phyloP scores from a whole-genome alignment of 2,329 filamentous ascomycete species.

The Nothophoma quercina region DNA sequence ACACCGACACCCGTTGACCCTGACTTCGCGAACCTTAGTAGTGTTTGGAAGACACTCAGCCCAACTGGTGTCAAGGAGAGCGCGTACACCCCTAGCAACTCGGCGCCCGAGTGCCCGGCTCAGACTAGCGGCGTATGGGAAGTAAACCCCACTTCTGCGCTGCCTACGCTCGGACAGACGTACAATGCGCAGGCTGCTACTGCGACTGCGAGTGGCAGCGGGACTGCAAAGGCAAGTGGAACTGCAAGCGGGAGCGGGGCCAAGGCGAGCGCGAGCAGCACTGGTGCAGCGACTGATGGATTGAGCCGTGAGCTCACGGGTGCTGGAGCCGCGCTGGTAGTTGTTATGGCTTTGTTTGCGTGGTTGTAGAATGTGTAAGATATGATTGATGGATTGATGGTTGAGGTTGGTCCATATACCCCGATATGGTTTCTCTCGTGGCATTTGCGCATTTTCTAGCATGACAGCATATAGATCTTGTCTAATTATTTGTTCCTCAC shows the following conservation, averaged over 20 bases:
- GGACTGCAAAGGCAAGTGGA: slow-evolving; percentile 10
- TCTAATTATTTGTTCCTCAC: slow-evolving; percentile 8
- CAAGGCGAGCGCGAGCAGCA: slow-evolving; percentile 13
- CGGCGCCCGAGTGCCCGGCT: slow-evolving; percentile 73
- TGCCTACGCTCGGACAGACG: slow-evolving; percentile 70
- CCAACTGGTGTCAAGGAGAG: slow-evolving; percentile 73
- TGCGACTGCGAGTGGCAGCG: slow-evolving; percentile 6
- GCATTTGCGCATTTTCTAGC: neutral
- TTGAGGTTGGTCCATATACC: slow-evolving; percentile 3
- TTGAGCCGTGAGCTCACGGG: slow-evolving; percentile 32
- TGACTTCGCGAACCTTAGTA: slow-evolving; percentile 80
- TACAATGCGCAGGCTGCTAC: slow-evolving; percentile 25
- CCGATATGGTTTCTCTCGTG: neutral
- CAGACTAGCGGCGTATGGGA: slow-evolving; percentile 75
- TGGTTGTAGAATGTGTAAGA: slow-evolving; percentile 27
- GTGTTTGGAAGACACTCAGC: slow-evolving; percentile 75
- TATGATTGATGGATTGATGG: neutral
- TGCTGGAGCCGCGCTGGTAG: slow-evolving; percentile 26
- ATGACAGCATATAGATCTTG: slow-evolving; percentile 2
- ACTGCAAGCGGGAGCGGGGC: slow-evolving; percentile 4
- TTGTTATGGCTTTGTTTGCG: slow-evolving; percentile 32
- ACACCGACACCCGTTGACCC: slow-evolving; percentile 76
- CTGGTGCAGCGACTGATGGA: slow-evolving; percentile 30
- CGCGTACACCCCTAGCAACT: slow-evolving; percentile 69
- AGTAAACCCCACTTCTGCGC: slow-evolving; percentile 71